These are phyloP conservation scores for Polygonum maritimum DNA, from an alignment of 148 eudicot genomes.

Conservation along the genomic window DNA sequence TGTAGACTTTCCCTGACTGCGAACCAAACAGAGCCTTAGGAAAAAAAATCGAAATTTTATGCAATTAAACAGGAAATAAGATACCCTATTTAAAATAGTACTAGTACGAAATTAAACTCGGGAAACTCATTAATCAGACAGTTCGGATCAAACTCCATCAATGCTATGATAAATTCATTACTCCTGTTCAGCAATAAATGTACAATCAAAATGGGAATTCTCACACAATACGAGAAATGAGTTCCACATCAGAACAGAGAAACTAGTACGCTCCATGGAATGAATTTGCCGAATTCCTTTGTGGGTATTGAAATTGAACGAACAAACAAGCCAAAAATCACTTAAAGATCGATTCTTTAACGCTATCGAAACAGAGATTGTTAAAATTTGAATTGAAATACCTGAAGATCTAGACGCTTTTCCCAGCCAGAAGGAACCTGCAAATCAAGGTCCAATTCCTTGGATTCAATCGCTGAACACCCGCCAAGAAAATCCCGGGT, in stretches of 20 bases:
- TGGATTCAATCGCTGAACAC: constrained; percentile 32
- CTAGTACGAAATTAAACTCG: neutral
- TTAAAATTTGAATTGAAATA: neutral
- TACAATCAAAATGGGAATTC: neutral
- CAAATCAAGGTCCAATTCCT: constrained; percentile 79
- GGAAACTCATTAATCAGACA: neutral
- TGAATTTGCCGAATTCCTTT: neutral
- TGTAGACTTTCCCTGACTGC: constrained; percentile 87
- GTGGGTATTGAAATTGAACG: neutral
- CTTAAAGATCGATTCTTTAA: neutral
- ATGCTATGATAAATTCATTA: neutral
- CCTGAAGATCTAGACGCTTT: constrained; percentile 81
- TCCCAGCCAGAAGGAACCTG: constrained; percentile 81
- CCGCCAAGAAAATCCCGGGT: constrained; percentile 61
- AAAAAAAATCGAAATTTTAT: neutral
- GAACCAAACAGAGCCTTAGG: constrained; percentile 13
- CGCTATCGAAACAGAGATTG: neutral
- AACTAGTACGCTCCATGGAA: neutral
- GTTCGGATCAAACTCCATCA: neutral
- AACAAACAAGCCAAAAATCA: neutral
- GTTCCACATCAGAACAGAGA: neutral
- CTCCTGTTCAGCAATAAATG: neutral
- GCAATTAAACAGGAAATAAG: neutral
- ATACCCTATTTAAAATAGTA: neutral
- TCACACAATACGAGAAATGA: neutral